These are phyloP conservation scores for Tylopilus sp. DNA, from an alignment of 1,284 basidiomycete genomes.

Conservation along the genomic window DNA sequence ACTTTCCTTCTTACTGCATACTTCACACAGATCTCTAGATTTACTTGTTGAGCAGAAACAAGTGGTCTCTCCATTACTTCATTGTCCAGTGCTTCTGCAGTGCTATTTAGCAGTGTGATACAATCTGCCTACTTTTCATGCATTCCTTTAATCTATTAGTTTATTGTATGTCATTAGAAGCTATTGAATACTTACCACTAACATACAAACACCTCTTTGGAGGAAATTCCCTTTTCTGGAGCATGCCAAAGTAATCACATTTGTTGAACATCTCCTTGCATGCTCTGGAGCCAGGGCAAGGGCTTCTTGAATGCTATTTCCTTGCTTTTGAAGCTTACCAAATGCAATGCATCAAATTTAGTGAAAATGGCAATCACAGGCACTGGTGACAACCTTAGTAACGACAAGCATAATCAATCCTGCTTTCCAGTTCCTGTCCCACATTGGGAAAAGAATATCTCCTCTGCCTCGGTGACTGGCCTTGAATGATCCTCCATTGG, in stretches of 20 bases:
- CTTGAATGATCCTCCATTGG: too few species aligned
- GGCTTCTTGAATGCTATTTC: neutral
- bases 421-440: too few species aligned
- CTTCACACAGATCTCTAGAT: too few species aligned
- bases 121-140: constrained; percentile 1
- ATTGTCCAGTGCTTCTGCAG: constrained; percentile 2
- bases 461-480: too few species aligned
- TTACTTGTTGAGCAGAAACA: too few species aligned
- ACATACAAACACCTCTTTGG: neutral
- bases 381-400: too few species aligned
- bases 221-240: neutral
- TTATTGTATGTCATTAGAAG: too few species aligned
- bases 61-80: too few species aligned
- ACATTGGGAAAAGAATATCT: too few species aligned
- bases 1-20: too few species aligned
- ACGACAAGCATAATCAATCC: too few species aligned
- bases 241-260: neutral
- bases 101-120: neutral
- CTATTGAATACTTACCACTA: neutral
- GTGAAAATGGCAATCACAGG: constrained; percentile 22
- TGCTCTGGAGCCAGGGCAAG: neutral
- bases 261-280: neutral
- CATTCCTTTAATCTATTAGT: neutral
- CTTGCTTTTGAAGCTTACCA: neutral
- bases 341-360: constrained; percentile 15